A percentile compares a stretch with the other conserved stretches of the same genome.
Evolutionary conservation across 768 basidiomycete species (phyloP).

Genomic region (Rubroboletus satanas): DNA sequence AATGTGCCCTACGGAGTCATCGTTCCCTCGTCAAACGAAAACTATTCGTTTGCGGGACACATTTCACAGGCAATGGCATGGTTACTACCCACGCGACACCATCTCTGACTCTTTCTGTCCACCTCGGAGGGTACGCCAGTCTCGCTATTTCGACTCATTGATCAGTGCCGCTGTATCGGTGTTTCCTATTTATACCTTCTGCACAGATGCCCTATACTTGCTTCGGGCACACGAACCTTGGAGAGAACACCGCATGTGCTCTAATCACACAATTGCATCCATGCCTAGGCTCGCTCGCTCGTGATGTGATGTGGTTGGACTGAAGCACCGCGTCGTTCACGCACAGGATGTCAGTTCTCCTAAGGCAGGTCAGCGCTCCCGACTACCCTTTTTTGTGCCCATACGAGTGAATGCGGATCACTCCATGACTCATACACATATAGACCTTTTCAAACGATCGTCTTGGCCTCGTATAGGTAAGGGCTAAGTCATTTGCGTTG

Average conservation of each 20-base stretch:
- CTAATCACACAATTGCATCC: not conserved
- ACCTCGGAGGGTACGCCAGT: not conserved
- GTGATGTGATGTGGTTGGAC: too few species aligned
- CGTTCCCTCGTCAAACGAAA: not conserved
- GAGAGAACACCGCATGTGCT: too few species aligned
- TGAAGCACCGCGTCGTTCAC: not conserved
- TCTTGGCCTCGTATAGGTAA: not conserved
- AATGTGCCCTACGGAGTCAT: not conserved
- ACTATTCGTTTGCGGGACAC: not conserved
- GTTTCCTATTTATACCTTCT: not conserved
- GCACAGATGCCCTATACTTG: not conserved
- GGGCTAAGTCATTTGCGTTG: not conserved
- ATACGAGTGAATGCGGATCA: not conserved
- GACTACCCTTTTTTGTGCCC: not conserved
- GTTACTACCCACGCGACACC: not conserved
- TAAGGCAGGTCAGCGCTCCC: not conserved
- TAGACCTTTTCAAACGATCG: not conserved
- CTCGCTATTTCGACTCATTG: not conserved
- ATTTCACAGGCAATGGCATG: not conserved
- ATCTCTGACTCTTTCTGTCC: not conserved
- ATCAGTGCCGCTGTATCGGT: not conserved
- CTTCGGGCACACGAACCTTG: not conserved
- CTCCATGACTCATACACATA: not conserved
- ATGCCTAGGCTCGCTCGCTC: not conserved
- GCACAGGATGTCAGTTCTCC: not conserved